Evolutionary conservation across 2,329 filamentous ascomycete species (phyloP), one percentile per base, ranked within the genome.

Genomic region (Fusarium palustre): DNA sequence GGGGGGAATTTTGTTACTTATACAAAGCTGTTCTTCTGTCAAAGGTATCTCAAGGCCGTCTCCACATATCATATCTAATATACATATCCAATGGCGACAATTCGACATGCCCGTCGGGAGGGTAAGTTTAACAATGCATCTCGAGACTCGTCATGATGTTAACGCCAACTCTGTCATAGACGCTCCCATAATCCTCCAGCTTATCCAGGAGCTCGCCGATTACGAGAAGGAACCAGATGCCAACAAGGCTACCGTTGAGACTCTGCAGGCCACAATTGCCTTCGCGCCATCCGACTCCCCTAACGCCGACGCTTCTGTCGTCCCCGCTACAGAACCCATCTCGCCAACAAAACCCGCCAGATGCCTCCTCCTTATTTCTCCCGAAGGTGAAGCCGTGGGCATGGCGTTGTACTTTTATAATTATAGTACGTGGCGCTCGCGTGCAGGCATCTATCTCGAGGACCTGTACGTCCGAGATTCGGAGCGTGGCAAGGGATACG

Each of bases 371-470:
- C 81, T 95, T 56, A 84, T 85, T 71, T 80, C 85, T 24, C 80
- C 83, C 13, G 79, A 81, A 8, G 79, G 82, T 13, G 76, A 81
- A 39, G 78, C 79, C 1, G 92, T 88, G 0, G 93, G 91, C 48
- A 93, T 97, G 87, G 94, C 94, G 2, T 81, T 97, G 41, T 97
- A 94, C 82, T 98, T 97, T 79, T 94, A 95, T 85, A 98, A 95
- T 81, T 98, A 97, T 81, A 93, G 90, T 76, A 97, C 95, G 1
- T 98, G 96, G 96, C 88, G 92, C 11, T 88, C 92, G n/a, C 88
- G 87, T 46, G 89, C 94, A 0, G 95, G 95, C 4, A 92, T 99
- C 76, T 97, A 97, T 79, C 89, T 98, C 38, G 95, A 98, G 79
- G 95, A 98, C 76, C 83, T 98, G n/a, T 97, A 91, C 75, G 93